Evolutionary conservation across 192 early-diverging fungal species (phyloP).

Genomic region (Entomortierella parvispora): DNA sequence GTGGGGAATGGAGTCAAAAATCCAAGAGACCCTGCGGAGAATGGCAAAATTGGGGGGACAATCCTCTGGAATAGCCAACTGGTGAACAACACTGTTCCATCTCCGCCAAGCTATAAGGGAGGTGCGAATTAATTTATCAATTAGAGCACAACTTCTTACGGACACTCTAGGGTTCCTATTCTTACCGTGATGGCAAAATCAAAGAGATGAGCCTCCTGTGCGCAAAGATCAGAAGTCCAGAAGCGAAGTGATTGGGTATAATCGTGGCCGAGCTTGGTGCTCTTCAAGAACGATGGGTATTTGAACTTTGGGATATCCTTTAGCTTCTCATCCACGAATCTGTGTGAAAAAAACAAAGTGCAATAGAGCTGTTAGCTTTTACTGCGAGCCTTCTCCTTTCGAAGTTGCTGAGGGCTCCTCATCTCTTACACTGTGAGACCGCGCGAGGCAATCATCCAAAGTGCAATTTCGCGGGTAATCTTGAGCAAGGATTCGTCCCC

Average conservation of each 20-base stretch:
- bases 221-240: conserved; percentile 84
- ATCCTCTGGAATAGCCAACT: conserved; percentile 89
- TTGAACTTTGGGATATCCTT: conserved; percentile 67
- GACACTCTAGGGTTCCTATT: not conserved
- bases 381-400: conserved; percentile 12
- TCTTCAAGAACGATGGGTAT: conserved; percentile 56
- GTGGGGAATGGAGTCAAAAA: conserved; percentile 93
- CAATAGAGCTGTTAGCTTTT: conserved; percentile 3
- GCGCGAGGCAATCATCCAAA: conserved; percentile 68
- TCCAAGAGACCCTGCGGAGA: conserved; percentile 94
- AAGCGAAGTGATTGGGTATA: conserved; percentile 62
- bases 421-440: conserved; percentile 60
- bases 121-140: conserved; percentile 2
- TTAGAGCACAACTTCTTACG: not conserved
- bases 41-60: conserved; percentile 94
- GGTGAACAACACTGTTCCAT: conserved; percentile 95
- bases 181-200: conserved; percentile 89
- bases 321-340: conserved; percentile 73
- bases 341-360: conserved; percentile 5
- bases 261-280: conserved; percentile 52
- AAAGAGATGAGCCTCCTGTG: conserved; percentile 72
- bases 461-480: conserved; percentile 74
- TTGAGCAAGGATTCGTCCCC: conserved; percentile 70
- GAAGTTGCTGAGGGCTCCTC: not conserved
- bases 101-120: conserved; percentile 79